Percentiles rank a stretch among this genome's conserved stretches.
Evolutionary conservation across 371 early-diverging fungal species (phyloP).

Genomic region (Mortierella sp.): DNA sequence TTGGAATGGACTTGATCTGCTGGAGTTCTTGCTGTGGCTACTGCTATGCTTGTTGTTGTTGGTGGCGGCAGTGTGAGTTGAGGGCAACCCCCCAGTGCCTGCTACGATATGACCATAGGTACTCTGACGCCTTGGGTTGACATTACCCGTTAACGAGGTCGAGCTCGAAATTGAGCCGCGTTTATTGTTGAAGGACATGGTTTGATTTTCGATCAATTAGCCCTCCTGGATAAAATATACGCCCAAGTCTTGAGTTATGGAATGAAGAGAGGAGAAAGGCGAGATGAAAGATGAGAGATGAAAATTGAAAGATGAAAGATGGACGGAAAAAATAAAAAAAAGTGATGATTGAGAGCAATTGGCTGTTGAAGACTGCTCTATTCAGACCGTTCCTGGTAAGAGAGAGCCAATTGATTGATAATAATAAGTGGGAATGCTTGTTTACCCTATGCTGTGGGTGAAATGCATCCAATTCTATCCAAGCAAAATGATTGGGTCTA

Average conservation of each 20-base stretch:
- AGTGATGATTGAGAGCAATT: background rate
- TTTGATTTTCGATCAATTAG: background rate
- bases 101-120: conserved; percentile 43
- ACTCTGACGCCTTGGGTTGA: conserved; percentile 41
- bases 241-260: background rate
- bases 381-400: conserved; percentile 1
- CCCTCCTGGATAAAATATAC: background rate
- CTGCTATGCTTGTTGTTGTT: conserved; percentile 2
- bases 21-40: conserved; percentile 15
- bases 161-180: conserved; percentile 33
- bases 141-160: conserved; percentile 26
- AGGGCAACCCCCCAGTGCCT: conserved; percentile 45
- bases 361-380: too few relatives aligned
- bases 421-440: too few relatives aligned
- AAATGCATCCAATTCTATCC: background rate
- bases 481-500: too few relatives aligned
- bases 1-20: conserved; percentile 15
- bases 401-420: background rate
- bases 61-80: conserved; percentile 37
- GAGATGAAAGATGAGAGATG: background rate
- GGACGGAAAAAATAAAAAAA: too few relatives aligned
- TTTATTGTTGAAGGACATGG: conserved; percentile 42
- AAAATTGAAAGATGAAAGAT: background rate
- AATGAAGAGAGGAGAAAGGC: background rate
- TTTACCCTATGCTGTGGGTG: background rate